Conservation (phyloP, 2,329 filamentous ascomycete species). For the Hypoxylon sp. region DNA sequence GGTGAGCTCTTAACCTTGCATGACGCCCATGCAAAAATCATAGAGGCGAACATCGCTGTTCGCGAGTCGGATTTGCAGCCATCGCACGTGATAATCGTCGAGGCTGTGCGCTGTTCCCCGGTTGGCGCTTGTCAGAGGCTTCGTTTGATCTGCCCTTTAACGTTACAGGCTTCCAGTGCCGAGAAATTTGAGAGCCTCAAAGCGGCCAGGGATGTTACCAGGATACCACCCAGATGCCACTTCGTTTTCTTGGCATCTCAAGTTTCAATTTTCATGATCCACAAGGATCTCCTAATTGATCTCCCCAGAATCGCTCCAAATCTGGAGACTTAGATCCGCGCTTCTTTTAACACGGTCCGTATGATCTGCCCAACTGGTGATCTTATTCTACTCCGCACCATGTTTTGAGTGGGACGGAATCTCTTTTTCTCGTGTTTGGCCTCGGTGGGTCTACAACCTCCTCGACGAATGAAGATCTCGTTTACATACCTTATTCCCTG, state of each 20-base stretch:
- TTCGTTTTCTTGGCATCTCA: constrained; percentile 42
- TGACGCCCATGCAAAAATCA: constrained; percentile 6
- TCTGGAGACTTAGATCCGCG: constrained; percentile 34
- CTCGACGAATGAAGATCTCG: constrained; percentile 30
- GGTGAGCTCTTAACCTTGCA: constrained; percentile 34
- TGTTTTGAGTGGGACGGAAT: constrained; percentile 42
- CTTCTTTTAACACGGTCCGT: constrained; percentile 37
- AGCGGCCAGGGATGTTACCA: constrained; percentile 14
- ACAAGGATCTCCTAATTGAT: constrained; percentile 45
- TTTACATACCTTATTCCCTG: constrained; percentile 33
- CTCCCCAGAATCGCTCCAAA: constrained; percentile 41
- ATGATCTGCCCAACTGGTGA: constrained; percentile 47
- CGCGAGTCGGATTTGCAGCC: constrained; percentile 10
- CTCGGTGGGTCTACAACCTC: constrained; percentile 38
- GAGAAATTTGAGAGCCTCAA: constrained; percentile 41
- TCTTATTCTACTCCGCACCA: constrained; percentile 42
- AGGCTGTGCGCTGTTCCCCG: constrained; percentile 2
- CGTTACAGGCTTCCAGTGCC: constrained; percentile 36
- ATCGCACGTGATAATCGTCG: constrained; percentile 25
- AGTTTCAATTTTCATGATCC: constrained; percentile 40
- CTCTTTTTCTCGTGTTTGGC: constrained; percentile 38
- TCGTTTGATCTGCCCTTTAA: constrained; percentile 42
- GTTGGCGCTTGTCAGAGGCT: constrained; percentile 35
- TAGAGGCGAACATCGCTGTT: not conserved
- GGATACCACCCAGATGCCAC: too few relatives aligned